Evolutionary conservation across 2,329 filamentous ascomycete species (phyloP), one percentile per base, ranked within the genome.

Genomic region (Tolypocladium guangdongense): DNA sequence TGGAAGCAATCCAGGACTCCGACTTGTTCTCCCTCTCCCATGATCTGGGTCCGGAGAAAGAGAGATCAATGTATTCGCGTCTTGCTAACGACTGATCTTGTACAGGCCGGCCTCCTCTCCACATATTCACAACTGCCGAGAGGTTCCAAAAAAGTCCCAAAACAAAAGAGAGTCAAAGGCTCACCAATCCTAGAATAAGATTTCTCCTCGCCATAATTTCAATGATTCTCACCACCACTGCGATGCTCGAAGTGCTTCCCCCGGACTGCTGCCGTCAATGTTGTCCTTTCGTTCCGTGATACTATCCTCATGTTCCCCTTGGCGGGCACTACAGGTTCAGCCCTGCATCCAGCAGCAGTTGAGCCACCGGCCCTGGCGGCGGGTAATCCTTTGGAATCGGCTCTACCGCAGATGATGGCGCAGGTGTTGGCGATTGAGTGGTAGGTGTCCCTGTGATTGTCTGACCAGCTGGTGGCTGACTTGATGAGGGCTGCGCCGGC

Each of bases 61-160:
- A 6, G 27, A 39, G 8, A 35, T 35, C 39, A 18, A 41, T 24
- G 11, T 2, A 32, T 41, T 41, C 27, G 6, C 27, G n/a, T 24
- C 32, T 32, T 30, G 30, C 30, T 35, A 33, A 16, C 32, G 20
- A 43, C 22, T 46, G 36, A 45, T 30, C 30, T 33, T 20, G 14
- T 22, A 36, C n/a, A 36, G 39, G 41, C n/a, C n/a, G 48, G 35
- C 36, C 45, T 51, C 49, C 54, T 43, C 55, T 50, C 50, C 43
- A 55, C 27, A 49, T 55, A 47, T 43, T 51, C 35, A 38, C 48
- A 30, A n/a, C 35, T 52, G 47, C 47, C 32, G 37, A 54, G 49
- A 52, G 55, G 51, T 55, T 52, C 55, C 41, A 55, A 55, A 54
- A 55, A 24, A n/a, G 10, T 22, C 35, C 36, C 24, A 43, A 53